Evolutionary conservation across 371 early-diverging fungal species (phyloP).

Genomic region (Mucor plumbeus): DNA sequence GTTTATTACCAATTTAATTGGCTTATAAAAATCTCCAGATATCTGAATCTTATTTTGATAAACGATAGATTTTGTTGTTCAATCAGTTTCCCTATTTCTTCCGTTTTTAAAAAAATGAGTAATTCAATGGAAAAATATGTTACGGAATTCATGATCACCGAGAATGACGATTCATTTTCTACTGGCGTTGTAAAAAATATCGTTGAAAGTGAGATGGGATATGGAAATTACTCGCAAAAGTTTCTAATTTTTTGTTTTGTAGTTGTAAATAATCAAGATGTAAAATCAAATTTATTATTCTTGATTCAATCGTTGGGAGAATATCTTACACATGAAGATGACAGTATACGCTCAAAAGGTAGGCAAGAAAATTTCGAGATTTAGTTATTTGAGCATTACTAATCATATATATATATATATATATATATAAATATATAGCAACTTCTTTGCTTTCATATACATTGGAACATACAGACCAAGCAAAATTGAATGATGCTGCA

Average conservation of each 20-base stretch:
- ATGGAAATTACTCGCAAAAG: too few relatives aligned
- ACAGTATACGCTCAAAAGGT: conserved; percentile 19
- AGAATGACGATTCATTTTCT: not conserved
- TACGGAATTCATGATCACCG: conserved; percentile 17
- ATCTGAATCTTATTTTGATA: not conserved
- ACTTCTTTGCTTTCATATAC: conserved; percentile 14
- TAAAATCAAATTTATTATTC: conserved; percentile 2
- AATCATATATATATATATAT: not conserved
- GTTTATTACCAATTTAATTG: not conserved
- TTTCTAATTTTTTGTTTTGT: not conserved
- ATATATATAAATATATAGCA: not conserved
- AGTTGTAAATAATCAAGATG: conserved; percentile 14
- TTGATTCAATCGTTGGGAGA: conserved; percentile 15
- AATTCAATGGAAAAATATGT: conserved; percentile 11
- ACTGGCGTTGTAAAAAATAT: conserved; percentile 1
- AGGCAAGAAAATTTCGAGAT: not conserved
- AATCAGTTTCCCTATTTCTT: conserved; percentile 7
- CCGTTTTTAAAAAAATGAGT: conserved; percentile 11
- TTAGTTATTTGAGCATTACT: not conserved
- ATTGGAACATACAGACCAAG: conserved; percentile 3
- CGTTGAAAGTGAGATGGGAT: not conserved
- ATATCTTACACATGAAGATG: conserved; percentile 16
- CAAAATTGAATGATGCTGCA: conserved; percentile 1
- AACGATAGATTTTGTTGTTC: not conserved
- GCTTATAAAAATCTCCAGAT: not conserved